Evolutionary conservation across 495 filamentous ascomycete species (phyloP).

Genomic region (Podospora fimiseda): DNA sequence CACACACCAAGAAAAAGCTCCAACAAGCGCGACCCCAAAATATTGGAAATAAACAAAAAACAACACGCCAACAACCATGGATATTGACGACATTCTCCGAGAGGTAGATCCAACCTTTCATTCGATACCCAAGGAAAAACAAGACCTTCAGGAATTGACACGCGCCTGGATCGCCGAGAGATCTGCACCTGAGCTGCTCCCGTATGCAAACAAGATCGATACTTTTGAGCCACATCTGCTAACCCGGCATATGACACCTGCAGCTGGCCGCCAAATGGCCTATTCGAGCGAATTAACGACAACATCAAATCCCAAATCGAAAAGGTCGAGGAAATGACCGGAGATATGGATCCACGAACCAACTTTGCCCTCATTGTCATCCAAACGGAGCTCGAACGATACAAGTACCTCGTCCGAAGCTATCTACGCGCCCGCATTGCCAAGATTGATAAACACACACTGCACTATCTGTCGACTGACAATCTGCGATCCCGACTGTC

Average conservation of each 20-base stretch:
- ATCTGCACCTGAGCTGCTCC: slow-evolving; percentile 71
- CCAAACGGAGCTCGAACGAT: slow-evolving; percentile 91
- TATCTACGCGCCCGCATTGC: slow-evolving; percentile 77
- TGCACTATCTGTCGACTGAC: slow-evolving; percentile 52
- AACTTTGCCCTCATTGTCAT: slow-evolving; percentile 92
- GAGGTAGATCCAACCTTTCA: slow-evolving; percentile 61
- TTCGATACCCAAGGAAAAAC: slow-evolving; percentile 52
- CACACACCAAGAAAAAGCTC: neutral
- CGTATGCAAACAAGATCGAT: slow-evolving; percentile 27
- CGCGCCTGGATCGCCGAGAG: slow-evolving; percentile 90
- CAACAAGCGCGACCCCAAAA: neutral
- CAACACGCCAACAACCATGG: slow-evolving; percentile 45
- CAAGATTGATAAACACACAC: slow-evolving; percentile 72
- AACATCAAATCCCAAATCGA: slow-evolving; percentile 64
- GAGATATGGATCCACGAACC: slow-evolving; percentile 73
- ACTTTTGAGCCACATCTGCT: slow-evolving; percentile 3
- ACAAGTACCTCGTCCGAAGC: slow-evolving; percentile 83
- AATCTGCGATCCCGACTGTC: slow-evolving; percentile 53
- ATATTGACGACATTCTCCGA: slow-evolving; percentile 84
- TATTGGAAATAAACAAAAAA: neutral
- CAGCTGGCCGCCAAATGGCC: slow-evolving; percentile 45
- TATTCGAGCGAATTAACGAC: slow-evolving; percentile 68
- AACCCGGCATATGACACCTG: slow-evolving; percentile 1
- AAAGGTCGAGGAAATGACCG: slow-evolving; percentile 68
- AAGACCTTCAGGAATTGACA: slow-evolving; percentile 82